These are phyloP conservation scores for Aspergillus pseudoglaucus DNA, from an alignment of 2,329 filamentous ascomycete species.

Conservation along the genomic window DNA sequence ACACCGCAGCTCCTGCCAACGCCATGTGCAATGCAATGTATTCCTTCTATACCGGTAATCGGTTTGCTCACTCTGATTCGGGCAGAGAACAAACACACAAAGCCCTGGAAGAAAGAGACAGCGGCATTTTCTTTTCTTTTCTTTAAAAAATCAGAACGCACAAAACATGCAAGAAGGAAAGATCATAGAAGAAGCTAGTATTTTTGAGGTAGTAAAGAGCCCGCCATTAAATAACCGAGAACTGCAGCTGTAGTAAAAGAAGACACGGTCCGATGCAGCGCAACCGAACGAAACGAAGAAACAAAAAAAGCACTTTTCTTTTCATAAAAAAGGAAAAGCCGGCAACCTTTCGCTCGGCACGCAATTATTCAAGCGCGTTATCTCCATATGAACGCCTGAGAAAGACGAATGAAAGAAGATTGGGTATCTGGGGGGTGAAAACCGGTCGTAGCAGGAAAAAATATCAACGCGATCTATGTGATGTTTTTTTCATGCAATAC, in stretches of 20 bases:
- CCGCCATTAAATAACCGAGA: constrained; percentile 36
- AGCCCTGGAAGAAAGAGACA: constrained; percentile 25
- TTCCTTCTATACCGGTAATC: constrained; percentile 22
- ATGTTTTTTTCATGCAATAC: constrained; percentile 35
- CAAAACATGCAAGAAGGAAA: constrained; percentile 20
- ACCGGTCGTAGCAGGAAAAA: constrained; percentile 39
- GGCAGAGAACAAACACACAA: constrained; percentile 9
- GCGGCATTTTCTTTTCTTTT: constrained; percentile 9
- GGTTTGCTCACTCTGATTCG: constrained; percentile 5
- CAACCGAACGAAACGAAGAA: constrained; percentile 32
- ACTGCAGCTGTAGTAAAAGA: constrained; percentile 19
- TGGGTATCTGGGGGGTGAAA: constrained; percentile 40
- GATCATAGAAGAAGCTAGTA: constrained; percentile 10
- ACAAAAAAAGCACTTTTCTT: constrained; percentile 34
- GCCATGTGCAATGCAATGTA: constrained; percentile 39
- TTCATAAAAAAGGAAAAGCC: constrained; percentile 28
- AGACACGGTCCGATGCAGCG: constrained; percentile 29
- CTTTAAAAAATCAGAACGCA: constrained; percentile 5
- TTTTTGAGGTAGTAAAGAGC: constrained; percentile 11
- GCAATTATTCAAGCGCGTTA: constrained; percentile 32
- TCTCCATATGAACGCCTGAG: constrained; percentile 32
- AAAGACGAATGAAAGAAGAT: constrained; percentile 27
- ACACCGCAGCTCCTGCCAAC: constrained; percentile 35
- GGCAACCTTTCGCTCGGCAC: constrained; percentile 30
- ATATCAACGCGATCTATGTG: constrained; percentile 48